Conservation (phyloP, 2,329 filamentous ascomycete genomes). For the Hypoxylon rubiginosum region DNA sequence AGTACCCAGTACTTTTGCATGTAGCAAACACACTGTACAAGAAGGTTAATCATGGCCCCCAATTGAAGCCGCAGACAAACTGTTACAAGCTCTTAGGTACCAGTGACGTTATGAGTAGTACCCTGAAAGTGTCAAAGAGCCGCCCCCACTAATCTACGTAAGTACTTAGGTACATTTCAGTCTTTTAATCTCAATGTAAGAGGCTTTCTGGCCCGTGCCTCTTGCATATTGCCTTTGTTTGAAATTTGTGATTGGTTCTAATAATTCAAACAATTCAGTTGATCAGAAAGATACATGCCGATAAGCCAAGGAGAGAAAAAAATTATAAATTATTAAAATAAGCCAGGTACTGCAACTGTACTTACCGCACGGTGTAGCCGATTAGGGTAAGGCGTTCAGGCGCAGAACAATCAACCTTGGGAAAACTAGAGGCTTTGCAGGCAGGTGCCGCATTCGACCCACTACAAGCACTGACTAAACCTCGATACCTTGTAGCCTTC, state of each 20-base stretch:
- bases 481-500: background rate
- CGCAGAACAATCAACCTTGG: constrained; percentile 1
- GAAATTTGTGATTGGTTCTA: background rate
- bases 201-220: background rate
- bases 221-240: background rate
- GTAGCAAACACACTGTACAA: background rate
- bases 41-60: background rate
- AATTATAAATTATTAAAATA: too few relatives aligned
- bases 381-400: background rate
- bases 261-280: background rate
- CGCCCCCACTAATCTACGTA: background rate
- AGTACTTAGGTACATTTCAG: background rate
- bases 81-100: too few relatives aligned
- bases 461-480: constrained; percentile 17
- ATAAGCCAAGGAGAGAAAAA: background rate
- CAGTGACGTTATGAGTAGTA: constrained; percentile 3
- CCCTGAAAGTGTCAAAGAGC: background rate
- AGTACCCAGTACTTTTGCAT: background rate
- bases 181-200: too few relatives aligned
- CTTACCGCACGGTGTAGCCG: too few relatives aligned
- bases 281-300: background rate
- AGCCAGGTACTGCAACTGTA: too few relatives aligned
- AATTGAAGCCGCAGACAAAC: too few relatives aligned
- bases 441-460: constrained; percentile 27
- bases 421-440: background rate